Conservation (phyloP, 495 filamentous ascomycete genomes). For the Friedmanniomyces simplex region DNA sequence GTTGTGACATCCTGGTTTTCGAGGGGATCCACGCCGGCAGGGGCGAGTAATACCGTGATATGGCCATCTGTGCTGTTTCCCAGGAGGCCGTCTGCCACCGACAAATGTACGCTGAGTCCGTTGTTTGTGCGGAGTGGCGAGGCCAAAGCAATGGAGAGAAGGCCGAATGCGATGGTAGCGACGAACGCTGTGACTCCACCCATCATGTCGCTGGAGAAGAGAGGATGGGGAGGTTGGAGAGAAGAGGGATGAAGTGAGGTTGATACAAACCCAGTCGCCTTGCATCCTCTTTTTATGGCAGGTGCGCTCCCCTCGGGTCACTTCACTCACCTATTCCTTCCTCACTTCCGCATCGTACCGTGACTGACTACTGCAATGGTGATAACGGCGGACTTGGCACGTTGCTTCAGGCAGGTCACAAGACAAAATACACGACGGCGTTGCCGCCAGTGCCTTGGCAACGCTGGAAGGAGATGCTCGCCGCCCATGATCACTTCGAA, state of each 20-base stretch:
- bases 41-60: conserved; percentile 14
- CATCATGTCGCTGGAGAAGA: neutral
- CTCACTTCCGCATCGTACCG: neutral
- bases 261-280: neutral
- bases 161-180: neutral
- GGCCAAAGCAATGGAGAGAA: neutral
- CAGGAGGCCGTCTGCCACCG: conserved; percentile 19
- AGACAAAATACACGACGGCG: neutral
- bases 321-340: neutral
- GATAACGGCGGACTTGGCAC: neutral
- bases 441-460: neutral
- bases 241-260: neutral
- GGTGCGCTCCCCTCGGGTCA: neutral
- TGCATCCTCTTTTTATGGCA: neutral
- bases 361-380: neutral
- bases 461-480: neutral
- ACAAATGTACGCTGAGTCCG: conserved; percentile 1
- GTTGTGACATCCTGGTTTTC: conserved; percentile 18
- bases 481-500: too few relatives aligned
- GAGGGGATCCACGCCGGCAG: conserved; percentile 16
- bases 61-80: conserved; percentile 15
- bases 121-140: neutral
- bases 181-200: neutral
- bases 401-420: neutral
- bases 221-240: neutral